These are phyloP conservation scores for Leccinum imitatum DNA, from an alignment of 768 basidiomycete genomes.

Conservation along the genomic window DNA sequence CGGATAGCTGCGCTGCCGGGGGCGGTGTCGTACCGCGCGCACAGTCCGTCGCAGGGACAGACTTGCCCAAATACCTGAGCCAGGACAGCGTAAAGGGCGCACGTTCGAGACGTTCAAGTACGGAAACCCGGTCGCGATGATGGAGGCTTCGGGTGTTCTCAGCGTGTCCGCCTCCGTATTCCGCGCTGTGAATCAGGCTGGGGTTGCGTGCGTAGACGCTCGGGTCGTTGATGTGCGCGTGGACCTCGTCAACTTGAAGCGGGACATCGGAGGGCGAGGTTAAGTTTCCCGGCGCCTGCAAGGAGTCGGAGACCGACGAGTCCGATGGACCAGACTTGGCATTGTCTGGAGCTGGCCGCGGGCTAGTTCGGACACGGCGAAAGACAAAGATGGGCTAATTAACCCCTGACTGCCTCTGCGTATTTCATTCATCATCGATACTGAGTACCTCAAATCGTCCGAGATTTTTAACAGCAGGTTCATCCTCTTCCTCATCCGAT, in stretches of 20 bases:
- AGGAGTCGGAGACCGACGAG: slow-evolving; percentile 18
- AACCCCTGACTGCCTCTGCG: slow-evolving; percentile 8
- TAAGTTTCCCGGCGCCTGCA: slow-evolving; percentile 10
- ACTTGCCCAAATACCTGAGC: slow-evolving; percentile 37
- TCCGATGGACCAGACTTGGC: slow-evolving; percentile 8
- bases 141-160: slow-evolving; percentile 10
- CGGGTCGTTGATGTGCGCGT: slow-evolving; percentile 27
- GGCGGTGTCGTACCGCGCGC: neutral
- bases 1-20: slow-evolving; percentile 8
- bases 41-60: slow-evolving; percentile 5
- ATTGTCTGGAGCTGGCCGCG: neutral
- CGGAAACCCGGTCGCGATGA: neutral
- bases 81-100: slow-evolving; percentile 45
- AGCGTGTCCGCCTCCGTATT: slow-evolving; percentile 10
- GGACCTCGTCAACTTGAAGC: slow-evolving; percentile 20
- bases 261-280: slow-evolving; percentile 21
- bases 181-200: slow-evolving; percentile 18
- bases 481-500: slow-evolving; percentile 18
- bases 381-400: slow-evolving; percentile 10
- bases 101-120: slow-evolving; percentile 1
- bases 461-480: neutral
- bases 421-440: slow-evolving; percentile 22
- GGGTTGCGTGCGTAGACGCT: slow-evolving; percentile 20
- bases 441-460: slow-evolving; percentile 34
- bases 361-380: slow-evolving; percentile 23